Base-by-base conservation (phyloP, 164 flowering plant species). In the Nelumbo lutea region DNA sequence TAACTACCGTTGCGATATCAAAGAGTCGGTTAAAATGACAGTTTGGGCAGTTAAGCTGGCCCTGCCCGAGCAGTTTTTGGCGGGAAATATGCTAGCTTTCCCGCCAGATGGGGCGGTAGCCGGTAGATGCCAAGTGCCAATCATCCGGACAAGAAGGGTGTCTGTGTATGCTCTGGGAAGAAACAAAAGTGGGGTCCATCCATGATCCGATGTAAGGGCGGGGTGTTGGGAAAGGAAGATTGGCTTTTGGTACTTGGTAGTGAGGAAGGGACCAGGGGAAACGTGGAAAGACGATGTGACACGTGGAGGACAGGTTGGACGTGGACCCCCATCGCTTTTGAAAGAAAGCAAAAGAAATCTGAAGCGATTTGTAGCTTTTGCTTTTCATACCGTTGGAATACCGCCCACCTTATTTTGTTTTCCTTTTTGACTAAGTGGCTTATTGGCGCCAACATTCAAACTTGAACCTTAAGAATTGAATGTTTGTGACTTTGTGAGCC, bases 41-140 rank as follows among this genome's bases (percentile, higher is more conserved):
- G 61, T 44, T 43, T 1, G 2, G 62, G 65, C 59, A 57, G 43
- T 61, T 65, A 53, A 51, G 60, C 68, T 60, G 65, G n/a, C 5
- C 38, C 9, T 59, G 45, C 45, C 2, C n/a, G 9, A 15, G 59
- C 1, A 57, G 15, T 40, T 50, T 8, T 40, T n/a, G 61, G 56
- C 67, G 73, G 53, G 57, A 61, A 52, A 53, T n/a, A 5, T 14
- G 45, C 39, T 56, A 39, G 0, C 11, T 48, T 67, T 67, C 70
- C 75, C 75, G 75, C 75, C 66, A 48, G 61, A 44, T 47, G 4
- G 6, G 53, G 50, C n/a, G 56, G 42, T 59, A 41, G 72, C 39
- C n/a, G 56, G 42, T 59, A 41, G 72, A 46, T 44, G 62, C 61
- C 62, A 64, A 56, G 46, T 27, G 27, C 27, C 27, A 27, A 27